phyloP scores from a whole-genome alignment of 176 grass and related monocot species.

The Zea mays region DNA sequence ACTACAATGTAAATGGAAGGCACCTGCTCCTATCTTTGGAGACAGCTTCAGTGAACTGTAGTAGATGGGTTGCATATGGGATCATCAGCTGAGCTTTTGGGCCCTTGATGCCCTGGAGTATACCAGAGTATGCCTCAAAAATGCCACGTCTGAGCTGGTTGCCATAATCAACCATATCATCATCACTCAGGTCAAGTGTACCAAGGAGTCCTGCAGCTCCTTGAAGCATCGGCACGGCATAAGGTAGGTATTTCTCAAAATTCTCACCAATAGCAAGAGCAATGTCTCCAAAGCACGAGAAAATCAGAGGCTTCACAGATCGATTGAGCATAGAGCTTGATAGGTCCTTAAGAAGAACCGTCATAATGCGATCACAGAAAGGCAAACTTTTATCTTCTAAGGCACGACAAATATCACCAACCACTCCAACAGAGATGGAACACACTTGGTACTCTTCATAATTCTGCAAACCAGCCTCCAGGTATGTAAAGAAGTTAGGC shows the following conservation, averaged over 20 bases:
- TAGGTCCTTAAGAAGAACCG: conserved; percentile 80
- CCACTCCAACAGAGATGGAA: conserved; percentile 79
- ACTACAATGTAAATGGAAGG: conserved; percentile 12
- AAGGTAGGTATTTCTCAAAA: conserved; percentile 87
- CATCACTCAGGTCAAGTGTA: conserved; percentile 65
- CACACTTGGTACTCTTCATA: conserved; percentile 92
- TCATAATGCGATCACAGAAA: conserved; percentile 87
- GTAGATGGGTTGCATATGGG: conserved; percentile 62
- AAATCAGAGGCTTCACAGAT: conserved; percentile 79
- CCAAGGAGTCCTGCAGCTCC: conserved; percentile 67
- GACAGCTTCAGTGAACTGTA: conserved; percentile 80
- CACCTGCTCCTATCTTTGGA: conserved; percentile 70
- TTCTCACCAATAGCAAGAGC: conserved; percentile 87
- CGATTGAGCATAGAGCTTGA: conserved; percentile 78
- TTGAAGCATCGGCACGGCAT: conserved; percentile 81
- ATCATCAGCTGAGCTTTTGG: conserved; percentile 74
- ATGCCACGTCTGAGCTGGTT: conserved; percentile 82
- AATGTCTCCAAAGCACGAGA: conserved; percentile 85
- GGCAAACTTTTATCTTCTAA: conserved; percentile 83
- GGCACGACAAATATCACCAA: conserved; percentile 83
- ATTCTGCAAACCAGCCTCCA: conserved; percentile 83
- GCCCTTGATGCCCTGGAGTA: conserved; percentile 84
- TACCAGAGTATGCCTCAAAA: conserved; percentile 89
- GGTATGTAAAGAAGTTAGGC: conserved; percentile 73
- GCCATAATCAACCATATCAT: conserved; percentile 81